Evolutionary conservation across 164 flowering plant genomes (phyloP), one percentile per base, ranked within the genome.

Genomic region (Malania oleifera): DNA sequence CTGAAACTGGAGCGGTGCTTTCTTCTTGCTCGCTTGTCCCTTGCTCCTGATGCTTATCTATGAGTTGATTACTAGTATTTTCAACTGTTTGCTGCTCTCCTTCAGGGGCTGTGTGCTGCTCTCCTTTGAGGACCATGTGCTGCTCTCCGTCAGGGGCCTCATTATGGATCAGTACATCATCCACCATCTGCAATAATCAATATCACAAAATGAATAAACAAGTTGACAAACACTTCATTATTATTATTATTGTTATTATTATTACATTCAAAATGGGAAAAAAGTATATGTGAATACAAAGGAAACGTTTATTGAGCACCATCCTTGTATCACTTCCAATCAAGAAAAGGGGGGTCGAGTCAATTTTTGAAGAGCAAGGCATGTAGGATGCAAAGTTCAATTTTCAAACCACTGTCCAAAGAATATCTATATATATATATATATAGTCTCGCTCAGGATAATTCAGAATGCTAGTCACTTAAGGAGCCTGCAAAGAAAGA

Each of bases 101-200:
- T 60, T 75, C 76, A 31, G 61, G n/a, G n/a, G n/a, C n/a, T 27
- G 59, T 41, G n/a, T 73, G 51, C n/a, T 55, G 48, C 51, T 70
- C 85, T 49, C 64, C 78, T 60, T 75, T 75, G 27, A n/a, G n/a
- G 61, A 68, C 66, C 27, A 57, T 41, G n/a, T 73, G 51, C n/a
- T 55, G 48, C 51, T 70, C 85, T 49, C 64, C 78, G 57, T 75
- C 76, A 31, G 61, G 69, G 15, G 60, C 74, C 65, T 77, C 74
- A 44, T 77, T 73, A 27, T 70, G 75, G 45, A 80, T 70, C 37
- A 75, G 54, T 23, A 78, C 66, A 31, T 73, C 73, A 37, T 89
- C 92, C 64, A 73, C 51, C 55, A 78, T 75, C 96, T 89, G 84
- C 70, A 71, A 4, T 48, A 18, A 59, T 44, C 22, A 43, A 49